Evolutionary conservation across 306 rosid species (phyloP), one percentile per base, ranked within the genome.

Genomic region (Rosa chinensis): DNA sequence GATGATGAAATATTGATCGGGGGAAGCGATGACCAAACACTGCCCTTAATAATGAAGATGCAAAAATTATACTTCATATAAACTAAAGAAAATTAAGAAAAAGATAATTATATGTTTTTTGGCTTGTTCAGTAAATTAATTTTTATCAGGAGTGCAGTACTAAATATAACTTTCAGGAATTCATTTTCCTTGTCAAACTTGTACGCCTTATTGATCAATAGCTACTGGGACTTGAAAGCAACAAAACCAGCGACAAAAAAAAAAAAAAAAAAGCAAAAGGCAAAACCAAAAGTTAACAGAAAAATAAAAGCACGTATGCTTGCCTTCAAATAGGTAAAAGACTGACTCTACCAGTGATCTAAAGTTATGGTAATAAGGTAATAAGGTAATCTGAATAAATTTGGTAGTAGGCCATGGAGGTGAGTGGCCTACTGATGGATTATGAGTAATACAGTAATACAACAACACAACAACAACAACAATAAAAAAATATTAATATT

Each of bases 11-110:
- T 79, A 72, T 90, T 90, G 84, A 90, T 88, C 66, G 97, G 97
- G 17, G 93, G 98, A 86, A 92, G 97, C 18, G 98, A 87, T 21
- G 97, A 92, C 98, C 97, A 94, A 83, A 94, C 98, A 92, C 98
- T 94, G 97, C 90, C 92, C 90, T 93, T 86, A 90, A 88, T 76
- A 81, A 83, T 75, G 75, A 81, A 74, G 63, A 87, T 64, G 59
- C n/a, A 78, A 25, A 78, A 78, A 78, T 84, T 79, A 84, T 81
- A 73, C 71, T 77, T 64, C 28, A 70, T 6, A 16, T 45, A 35
- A 69, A 76, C 25, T 55, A 47, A 75, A 43, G 23, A 72, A 61
- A 77, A 25, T 5, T 42, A 43, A 43, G n/a, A 3, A 14, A 2
- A 8, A 47, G 6, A 28, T 37, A n/a, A 3, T 17, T 4, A n/a